Conservation (phyloP, 2,329 filamentous ascomycete genomes). For the Apiospora marii region DNA sequence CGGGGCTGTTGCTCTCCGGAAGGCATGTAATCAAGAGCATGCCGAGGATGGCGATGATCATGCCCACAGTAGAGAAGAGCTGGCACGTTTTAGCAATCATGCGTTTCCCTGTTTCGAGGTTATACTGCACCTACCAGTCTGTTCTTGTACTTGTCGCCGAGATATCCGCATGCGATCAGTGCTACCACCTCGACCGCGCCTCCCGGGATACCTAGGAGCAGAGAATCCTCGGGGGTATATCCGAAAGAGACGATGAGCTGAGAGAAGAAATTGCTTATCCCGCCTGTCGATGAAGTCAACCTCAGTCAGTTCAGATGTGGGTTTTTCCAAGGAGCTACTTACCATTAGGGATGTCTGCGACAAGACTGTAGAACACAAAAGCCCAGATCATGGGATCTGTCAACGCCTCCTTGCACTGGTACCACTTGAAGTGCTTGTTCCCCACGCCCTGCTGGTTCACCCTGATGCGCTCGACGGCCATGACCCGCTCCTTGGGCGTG, state of each 20-base stretch:
- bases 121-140: slow-evolving; percentile 50
- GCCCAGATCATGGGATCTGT: slow-evolving; percentile 48
- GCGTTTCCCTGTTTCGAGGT: too few relatives aligned
- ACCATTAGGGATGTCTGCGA: slow-evolving; percentile 49
- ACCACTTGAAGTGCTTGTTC: slow-evolving; percentile 72
- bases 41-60: slow-evolving; percentile 63
- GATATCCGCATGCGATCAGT: slow-evolving; percentile 56
- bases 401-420: slow-evolving; percentile 59
- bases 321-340: slow-evolving; percentile 25
- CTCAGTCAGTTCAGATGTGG: too few relatives aligned
- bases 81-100: slow-evolving; percentile 28
- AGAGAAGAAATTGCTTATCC: slow-evolving; percentile 49
- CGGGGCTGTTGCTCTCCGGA: slow-evolving; percentile 62
- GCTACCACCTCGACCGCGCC: slow-evolving; percentile 70
- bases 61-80: slow-evolving; percentile 60
- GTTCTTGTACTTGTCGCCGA: slow-evolving; percentile 64
- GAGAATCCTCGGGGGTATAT: slow-evolving; percentile 66
- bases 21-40: slow-evolving; percentile 71
- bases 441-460: slow-evolving; percentile 73
- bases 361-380: slow-evolving; percentile 44
- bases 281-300: slow-evolving; percentile 32
- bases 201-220: slow-evolving; percentile 71
- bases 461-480: slow-evolving; percentile 61
- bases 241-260: slow-evolving; percentile 63
- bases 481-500: slow-evolving; percentile 64